phyloP scores from a whole-genome alignment of 2,329 filamentous ascomycete species.

The Rosellinia necatrix region DNA sequence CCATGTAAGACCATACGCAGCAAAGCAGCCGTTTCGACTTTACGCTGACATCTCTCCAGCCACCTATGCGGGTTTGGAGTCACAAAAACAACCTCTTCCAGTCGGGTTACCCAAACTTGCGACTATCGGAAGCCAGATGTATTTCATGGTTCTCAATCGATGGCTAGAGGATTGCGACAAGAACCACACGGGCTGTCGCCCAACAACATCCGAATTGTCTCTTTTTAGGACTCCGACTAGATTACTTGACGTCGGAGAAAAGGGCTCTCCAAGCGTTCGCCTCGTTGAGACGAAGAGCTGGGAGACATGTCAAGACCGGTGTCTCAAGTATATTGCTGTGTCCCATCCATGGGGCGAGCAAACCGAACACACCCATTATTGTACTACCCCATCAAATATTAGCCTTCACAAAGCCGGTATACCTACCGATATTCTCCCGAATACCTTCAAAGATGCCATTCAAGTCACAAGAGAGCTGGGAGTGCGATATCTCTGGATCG shows the following conservation, averaged over 20 bases:
- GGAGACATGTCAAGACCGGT: background rate
- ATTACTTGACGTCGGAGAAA: slow-evolving; percentile 19
- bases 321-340: slow-evolving; percentile 27
- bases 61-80: background rate
- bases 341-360: slow-evolving; percentile 33
- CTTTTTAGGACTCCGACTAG: slow-evolving; percentile 16
- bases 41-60: background rate
- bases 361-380: slow-evolving; percentile 16
- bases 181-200: slow-evolving; percentile 12
- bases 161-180: slow-evolving; percentile 27
- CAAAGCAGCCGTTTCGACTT: no score
- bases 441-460: slow-evolving; percentile 28
- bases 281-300: slow-evolving; percentile 11
- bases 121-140: background rate
- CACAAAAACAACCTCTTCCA: background rate
- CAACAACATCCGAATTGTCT: background rate
- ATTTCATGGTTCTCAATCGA: slow-evolving; percentile 17
- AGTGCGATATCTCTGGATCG: slow-evolving; percentile 28
- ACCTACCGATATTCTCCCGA: slow-evolving; percentile 8
- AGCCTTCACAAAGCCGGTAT: slow-evolving; percentile 16
- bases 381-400: slow-evolving; percentile 6
- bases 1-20: slow-evolving; percentile 6
- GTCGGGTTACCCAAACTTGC: slow-evolving; percentile 7
- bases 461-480: slow-evolving; percentile 14
- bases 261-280: background rate